Conservation (phyloP, 768 basidiomycete genomes). For the Tulasnella sp. region DNA sequence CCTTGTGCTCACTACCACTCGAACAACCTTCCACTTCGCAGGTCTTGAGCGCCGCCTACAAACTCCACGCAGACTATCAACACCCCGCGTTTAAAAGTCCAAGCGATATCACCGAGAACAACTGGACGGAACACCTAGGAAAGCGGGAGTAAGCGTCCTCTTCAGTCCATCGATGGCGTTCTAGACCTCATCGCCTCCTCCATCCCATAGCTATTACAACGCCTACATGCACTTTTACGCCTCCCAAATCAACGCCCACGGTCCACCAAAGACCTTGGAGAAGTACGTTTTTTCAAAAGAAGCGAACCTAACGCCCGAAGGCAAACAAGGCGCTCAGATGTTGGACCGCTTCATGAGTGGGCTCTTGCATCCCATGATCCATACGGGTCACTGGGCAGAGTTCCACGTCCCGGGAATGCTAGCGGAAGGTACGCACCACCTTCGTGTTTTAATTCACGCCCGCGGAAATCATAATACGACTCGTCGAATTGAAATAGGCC, state of each 20-base stretch:
- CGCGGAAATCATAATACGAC: background rate
- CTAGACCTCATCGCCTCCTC: too few relatives aligned
- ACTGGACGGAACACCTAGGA: conserved; percentile 49
- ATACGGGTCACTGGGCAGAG: conserved; percentile 14
- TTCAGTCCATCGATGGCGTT: background rate
- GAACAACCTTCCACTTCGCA: conserved; percentile 32
- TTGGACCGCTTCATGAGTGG: conserved; percentile 19
- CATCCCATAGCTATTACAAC: conserved; percentile 45
- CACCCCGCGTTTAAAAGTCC: conserved; percentile 40
- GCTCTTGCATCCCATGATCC: conserved; percentile 16
- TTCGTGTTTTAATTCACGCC: background rate
- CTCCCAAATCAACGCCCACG: conserved; percentile 35
- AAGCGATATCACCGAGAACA: conserved; percentile 38
- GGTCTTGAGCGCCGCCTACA: conserved; percentile 40
- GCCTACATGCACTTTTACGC: conserved; percentile 53
- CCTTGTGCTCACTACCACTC: background rate
- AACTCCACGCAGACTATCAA: conserved; percentile 33
- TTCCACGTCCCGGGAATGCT: conserved; percentile 16
- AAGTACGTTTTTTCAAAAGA: conserved; percentile 51
- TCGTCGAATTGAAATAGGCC: background rate
- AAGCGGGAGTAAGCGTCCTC: conserved; percentile 41
- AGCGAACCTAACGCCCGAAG: conserved; percentile 38
- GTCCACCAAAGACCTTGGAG: conserved; percentile 44
- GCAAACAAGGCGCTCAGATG: conserved; percentile 30
- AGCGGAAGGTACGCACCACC: conserved; percentile 7